phyloP scores from a whole-genome alignment of 176 grass and related monocot genomes.

The Stipa capillata region DNA sequence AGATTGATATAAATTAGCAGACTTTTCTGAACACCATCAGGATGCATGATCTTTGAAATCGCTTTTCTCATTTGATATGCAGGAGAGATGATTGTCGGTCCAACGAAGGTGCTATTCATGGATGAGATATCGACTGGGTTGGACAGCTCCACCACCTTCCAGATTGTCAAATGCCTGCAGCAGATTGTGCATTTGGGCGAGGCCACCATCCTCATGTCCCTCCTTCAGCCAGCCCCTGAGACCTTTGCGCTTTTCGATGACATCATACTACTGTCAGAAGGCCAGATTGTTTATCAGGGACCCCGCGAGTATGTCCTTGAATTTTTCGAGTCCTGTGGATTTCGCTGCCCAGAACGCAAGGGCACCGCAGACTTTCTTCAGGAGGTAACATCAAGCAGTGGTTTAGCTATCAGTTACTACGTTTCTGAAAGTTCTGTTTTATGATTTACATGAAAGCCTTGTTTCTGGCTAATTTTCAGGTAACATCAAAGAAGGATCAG shows the following conservation, averaged over 20 bases:
- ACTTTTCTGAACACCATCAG: background rate
- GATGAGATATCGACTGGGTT: conserved; percentile 97
- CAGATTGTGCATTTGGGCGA: conserved; percentile 96
- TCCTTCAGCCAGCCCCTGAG: conserved; percentile 98
- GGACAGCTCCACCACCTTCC: conserved; percentile 94
- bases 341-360: conserved; percentile 80
- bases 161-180: conserved; percentile 95
- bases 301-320: conserved; percentile 68
- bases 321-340: conserved; percentile 76
- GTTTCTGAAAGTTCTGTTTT: background rate
- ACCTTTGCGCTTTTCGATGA: conserved; percentile 95
- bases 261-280: conserved; percentile 89
- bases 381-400: conserved; percentile 43
- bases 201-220: conserved; percentile 98
- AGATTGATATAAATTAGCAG: background rate
- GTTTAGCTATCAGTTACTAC: conserved; percentile 1
- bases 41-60: background rate
- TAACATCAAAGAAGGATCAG: conserved; percentile 97
- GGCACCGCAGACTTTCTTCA: conserved; percentile 99
- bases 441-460: conserved; percentile 1
- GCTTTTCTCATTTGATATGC: conserved; percentile 5
- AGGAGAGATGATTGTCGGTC: conserved; percentile 98
- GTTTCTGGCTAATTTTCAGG: conserved; percentile 27
- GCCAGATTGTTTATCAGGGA: conserved; percentile 97
- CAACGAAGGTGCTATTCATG: conserved; percentile 96